Conservation (phyloP, 305 asterid genomes). For the Fraxinus paxiana region DNA sequence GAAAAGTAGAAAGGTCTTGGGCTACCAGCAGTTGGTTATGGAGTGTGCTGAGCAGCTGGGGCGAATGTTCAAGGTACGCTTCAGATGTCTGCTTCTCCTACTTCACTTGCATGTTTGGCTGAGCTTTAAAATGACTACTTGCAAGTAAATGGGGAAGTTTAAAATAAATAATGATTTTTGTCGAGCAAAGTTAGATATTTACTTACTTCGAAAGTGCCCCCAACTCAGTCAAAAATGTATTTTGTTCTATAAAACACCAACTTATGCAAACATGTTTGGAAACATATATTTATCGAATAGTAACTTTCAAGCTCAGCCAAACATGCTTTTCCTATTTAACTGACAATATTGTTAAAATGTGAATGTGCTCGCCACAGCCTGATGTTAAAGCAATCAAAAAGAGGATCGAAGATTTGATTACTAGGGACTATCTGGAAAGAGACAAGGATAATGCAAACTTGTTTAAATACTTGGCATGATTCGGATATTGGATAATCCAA, state of each 20-base stretch:
- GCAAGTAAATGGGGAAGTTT: not conserved
- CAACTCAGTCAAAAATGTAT: not conserved
- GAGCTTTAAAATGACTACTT: not conserved
- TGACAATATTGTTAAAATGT: not conserved
- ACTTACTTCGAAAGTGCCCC: not conserved
- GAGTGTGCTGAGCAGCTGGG: constrained; percentile 68
- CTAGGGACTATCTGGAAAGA: constrained; percentile 83
- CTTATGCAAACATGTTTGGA: not conserved
- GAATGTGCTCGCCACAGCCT: constrained; percentile 48
- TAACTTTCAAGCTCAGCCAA: not conserved
- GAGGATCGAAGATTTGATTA: constrained; percentile 92
- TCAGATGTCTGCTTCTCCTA: not conserved
- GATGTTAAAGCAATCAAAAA: constrained; percentile 93
- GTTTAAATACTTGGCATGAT: constrained; percentile 89
- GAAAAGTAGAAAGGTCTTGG: constrained; percentile 91
- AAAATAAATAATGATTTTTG: not conserved
- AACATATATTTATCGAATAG: not conserved
- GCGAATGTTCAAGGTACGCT: constrained; percentile 88
- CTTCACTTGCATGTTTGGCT: not conserved
- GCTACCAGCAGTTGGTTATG: constrained; percentile 88
- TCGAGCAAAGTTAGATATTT: not conserved
- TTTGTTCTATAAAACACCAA: not conserved
- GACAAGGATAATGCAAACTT: constrained; percentile 85
- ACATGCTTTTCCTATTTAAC: not conserved
- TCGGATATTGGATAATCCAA: constrained; percentile 4